Percentiles rank a stretch among this genome's conserved stretches.
phyloP scores from a whole-genome alignment of 2,329 filamentous ascomycete species.

The Didymella exigua region DNA sequence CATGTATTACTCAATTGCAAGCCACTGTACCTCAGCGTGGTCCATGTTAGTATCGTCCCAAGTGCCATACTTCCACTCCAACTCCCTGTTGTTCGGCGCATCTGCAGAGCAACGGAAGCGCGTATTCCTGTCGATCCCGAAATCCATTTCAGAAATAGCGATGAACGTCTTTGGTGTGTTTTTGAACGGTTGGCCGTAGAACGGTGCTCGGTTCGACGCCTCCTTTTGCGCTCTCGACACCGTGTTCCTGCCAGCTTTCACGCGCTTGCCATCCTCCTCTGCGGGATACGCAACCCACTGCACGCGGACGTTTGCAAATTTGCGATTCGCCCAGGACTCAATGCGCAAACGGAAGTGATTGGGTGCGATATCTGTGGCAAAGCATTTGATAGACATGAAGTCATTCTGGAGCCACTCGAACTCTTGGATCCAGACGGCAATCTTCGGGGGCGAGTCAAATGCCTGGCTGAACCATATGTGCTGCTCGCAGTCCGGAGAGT shows the following conservation, averaged over 20 bases:
- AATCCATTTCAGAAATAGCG: not conserved
- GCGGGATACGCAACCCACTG: not conserved
- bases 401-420: not conserved
- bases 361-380: not conserved
- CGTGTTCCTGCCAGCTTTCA: not conserved
- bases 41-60: not conserved
- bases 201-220: not conserved
- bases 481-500: not conserved
- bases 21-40: not conserved
- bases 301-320: not conserved
- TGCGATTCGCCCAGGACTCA: not conserved
- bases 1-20: not conserved
- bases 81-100: not conserved
- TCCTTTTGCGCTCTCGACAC: not conserved
- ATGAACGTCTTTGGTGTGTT: not conserved
- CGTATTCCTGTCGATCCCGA: not conserved
- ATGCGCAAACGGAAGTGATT: not conserved
- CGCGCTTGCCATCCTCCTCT: not conserved
- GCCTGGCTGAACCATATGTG: not conserved
- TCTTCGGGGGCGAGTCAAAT: not conserved
- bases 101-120: not conserved
- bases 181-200: slow-evolving; percentile 1
- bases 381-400: not conserved
- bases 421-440: not conserved
- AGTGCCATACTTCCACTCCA: not conserved